Percentiles rank a stretch among this genome's conserved stretches.
Evolutionary conservation across 2,329 filamentous ascomycete genomes (phyloP).

Genomic region (Nemania abortiva): DNA sequence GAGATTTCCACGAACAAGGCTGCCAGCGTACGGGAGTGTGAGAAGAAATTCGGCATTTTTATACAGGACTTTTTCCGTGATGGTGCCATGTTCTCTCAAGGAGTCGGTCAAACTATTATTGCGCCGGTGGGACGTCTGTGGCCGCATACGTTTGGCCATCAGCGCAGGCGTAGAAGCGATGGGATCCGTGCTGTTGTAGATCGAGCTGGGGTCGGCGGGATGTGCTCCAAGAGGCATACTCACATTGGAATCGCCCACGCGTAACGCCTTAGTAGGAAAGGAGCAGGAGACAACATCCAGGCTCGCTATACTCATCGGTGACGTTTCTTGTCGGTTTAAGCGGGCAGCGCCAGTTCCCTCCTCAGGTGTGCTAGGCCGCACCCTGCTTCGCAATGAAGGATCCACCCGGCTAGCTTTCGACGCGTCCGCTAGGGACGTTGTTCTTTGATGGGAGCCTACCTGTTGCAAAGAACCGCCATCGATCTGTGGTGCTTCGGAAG

Average conservation of each 20-base stretch:
- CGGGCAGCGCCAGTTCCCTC: conserved; percentile 45
- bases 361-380: conserved; percentile 63
- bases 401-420: conserved; percentile 63
- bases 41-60: conserved; percentile 70
- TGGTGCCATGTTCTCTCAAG: conserved; percentile 72
- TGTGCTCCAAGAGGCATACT: conserved; percentile 64
- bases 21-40: conserved; percentile 78
- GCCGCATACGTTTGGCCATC: conserved; percentile 69
- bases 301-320: conserved; percentile 69
- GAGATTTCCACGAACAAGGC: conserved; percentile 86
- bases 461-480: conserved; percentile 55
- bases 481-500: conserved; percentile 59
- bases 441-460: conserved; percentile 46
- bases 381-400: conserved; percentile 56
- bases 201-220: conserved; percentile 65
- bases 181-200: conserved; percentile 61
- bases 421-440: conserved; percentile 62
- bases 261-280: conserved; percentile 66
- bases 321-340: conserved; percentile 56
- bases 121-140: conserved; percentile 76
- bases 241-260: conserved; percentile 55
- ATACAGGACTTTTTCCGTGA: conserved; percentile 62
- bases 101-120: conserved; percentile 92
- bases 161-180: conserved; percentile 70
- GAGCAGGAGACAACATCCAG: conserved; percentile 73